Conservation (phyloP, 139 green algal genomes). For the Chlamydomonas incerta region DNA sequence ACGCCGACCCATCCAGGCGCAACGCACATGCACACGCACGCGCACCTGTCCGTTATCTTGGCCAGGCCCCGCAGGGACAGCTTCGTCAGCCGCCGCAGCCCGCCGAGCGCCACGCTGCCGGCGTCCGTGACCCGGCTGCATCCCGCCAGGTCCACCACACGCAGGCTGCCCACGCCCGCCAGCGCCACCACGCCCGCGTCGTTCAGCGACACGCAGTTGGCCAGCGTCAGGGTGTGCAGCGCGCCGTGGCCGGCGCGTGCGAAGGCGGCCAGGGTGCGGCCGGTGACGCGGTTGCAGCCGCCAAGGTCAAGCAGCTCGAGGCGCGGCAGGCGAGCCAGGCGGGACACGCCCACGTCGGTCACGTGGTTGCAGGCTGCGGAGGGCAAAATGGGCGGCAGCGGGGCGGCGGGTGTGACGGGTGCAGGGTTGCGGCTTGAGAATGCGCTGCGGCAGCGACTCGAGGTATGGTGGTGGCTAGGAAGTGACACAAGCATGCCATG, state of each 20-base stretch:
- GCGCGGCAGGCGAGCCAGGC: slow-evolving; percentile 41
- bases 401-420: no score
- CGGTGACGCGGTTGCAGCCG: slow-evolving; percentile 33
- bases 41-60: slow-evolving; percentile 27
- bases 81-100: slow-evolving; percentile 13
- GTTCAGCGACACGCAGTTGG: slow-evolving; percentile 35
- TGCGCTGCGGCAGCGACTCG: no score
- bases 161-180: slow-evolving; percentile 19
- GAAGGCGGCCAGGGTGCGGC: slow-evolving; percentile 30
- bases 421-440: no score
- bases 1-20: no score
- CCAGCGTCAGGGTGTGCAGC: slow-evolving; percentile 49
- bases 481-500: no score
- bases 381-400: neutral
- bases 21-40: neutral
- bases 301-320: slow-evolving; percentile 53
- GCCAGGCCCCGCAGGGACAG: slow-evolving; percentile 21
- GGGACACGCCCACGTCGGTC: slow-evolving; percentile 43
- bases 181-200: slow-evolving; percentile 2
- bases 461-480: no score
- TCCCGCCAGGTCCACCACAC: slow-evolving; percentile 43
- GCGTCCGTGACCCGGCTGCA: slow-evolving; percentile 19
- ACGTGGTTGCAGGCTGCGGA: slow-evolving; percentile 39
- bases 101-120: slow-evolving; percentile 3
- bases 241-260: slow-evolving; percentile 20